Percentiles rank a stretch among this genome's conserved stretches.
Evolutionary conservation across 208 protist genomes (phyloP).

Genomic region (Kentomonas sorsogonicus): DNA sequence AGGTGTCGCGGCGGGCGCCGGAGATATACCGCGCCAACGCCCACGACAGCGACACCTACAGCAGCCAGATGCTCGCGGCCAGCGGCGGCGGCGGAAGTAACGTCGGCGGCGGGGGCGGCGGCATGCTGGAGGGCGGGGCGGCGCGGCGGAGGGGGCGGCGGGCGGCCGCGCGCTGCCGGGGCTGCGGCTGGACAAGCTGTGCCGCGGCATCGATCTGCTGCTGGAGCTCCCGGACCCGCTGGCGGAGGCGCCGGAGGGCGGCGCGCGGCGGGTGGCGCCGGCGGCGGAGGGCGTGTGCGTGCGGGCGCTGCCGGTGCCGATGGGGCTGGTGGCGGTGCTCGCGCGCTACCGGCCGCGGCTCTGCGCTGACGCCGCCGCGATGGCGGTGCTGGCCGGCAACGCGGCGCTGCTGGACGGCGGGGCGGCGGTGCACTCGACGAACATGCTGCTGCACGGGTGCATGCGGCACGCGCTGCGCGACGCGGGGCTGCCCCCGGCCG

Average conservation of each 20-base stretch:
- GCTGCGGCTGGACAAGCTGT: conserved; percentile 45
- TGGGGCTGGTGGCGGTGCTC: conserved; percentile 50
- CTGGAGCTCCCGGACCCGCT: conserved; percentile 44
- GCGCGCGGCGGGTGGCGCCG: neutral
- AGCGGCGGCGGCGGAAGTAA: too few relatives aligned
- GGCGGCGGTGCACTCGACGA: conserved; percentile 33
- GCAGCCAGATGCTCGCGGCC: conserved; percentile 34
- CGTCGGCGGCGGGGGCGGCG: too few relatives aligned
- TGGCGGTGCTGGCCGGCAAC: conserved; percentile 50
- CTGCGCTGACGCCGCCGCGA: conserved; percentile 37
- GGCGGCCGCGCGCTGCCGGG: neutral
- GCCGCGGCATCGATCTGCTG: conserved; percentile 35
- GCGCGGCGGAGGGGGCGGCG: too few relatives aligned
- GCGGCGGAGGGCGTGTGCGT: conserved; percentile 16
- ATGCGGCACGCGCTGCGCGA: conserved; percentile 25
- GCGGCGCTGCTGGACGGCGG: conserved; percentile 47
- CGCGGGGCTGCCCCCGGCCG: conserved; percentile 25
- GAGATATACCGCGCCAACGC: conserved; percentile 36
- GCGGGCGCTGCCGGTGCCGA: conserved; percentile 36
- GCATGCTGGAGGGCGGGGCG: too few relatives aligned
- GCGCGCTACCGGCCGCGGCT: conserved; percentile 51
- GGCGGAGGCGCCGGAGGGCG: conserved; percentile 13
- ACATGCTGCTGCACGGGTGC: conserved; percentile 25
- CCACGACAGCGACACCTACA: conserved; percentile 39
- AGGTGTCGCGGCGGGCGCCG: conserved; percentile 23